Evolutionary conservation across 441 rosid species (phyloP).

Genomic region (Populus hybrid): DNA sequence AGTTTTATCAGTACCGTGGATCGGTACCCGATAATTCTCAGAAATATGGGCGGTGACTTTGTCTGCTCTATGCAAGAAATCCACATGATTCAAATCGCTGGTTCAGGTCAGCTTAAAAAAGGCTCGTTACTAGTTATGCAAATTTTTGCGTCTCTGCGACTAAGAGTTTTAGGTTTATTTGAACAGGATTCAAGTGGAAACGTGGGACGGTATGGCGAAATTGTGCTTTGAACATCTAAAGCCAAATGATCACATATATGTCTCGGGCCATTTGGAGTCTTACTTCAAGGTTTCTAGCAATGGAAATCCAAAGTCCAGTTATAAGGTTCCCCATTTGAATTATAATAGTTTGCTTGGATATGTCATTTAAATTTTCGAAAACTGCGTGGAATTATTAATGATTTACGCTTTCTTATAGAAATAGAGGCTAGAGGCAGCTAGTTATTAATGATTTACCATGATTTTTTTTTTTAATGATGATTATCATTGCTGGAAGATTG

Average conservation of each 20-base stretch:
- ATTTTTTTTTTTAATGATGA: too few relatives aligned
- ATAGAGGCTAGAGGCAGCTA: neutral
- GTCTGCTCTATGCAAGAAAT: slow-evolving; percentile 42
- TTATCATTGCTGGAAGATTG: too few relatives aligned
- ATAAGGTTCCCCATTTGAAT: slow-evolving; percentile 36
- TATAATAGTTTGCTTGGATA: neutral
- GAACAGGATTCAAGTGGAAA: slow-evolving; percentile 47
- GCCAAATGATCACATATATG: slow-evolving; percentile 55
- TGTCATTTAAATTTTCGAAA: neutral
- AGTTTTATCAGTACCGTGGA: slow-evolving; percentile 58
- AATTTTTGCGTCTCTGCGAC: neutral
- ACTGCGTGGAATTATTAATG: neutral
- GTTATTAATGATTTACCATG: too few relatives aligned
- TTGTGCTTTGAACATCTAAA: slow-evolving; percentile 51
- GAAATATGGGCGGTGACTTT: slow-evolving; percentile 17
- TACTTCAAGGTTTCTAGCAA: slow-evolving; percentile 20
- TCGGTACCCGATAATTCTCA: slow-evolving; percentile 24
- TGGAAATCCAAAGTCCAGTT: slow-evolving; percentile 25
- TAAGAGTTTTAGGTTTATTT: neutral
- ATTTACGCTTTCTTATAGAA: neutral
- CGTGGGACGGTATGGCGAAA: slow-evolving; percentile 51
- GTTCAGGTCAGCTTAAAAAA: slow-evolving; percentile 38
- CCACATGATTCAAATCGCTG: slow-evolving; percentile 25
- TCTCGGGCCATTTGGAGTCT: slow-evolving; percentile 49
- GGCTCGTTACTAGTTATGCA: neutral